Base-by-base conservation (phyloP, 176 grass and related monocot genomes). In the Otatea glauca region DNA sequence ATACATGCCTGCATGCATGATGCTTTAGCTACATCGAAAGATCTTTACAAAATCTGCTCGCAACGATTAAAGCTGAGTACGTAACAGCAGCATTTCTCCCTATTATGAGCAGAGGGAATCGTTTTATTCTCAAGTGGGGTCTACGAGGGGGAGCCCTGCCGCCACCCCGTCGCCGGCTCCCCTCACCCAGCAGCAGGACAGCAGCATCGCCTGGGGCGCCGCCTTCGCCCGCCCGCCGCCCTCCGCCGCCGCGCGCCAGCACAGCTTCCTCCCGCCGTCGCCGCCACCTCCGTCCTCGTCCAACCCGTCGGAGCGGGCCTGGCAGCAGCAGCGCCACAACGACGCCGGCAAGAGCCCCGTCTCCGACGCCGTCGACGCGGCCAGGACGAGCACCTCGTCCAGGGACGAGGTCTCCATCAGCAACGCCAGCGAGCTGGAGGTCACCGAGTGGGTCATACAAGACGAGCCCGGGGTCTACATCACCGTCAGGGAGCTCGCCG, bases 371-470 rank as follows among this genome's bases (percentile, higher is more conserved):
- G 21, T 68, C 3, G 90, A 92, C 12, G 74, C 92, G 25, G 89
- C 92, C 32, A 29, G 92, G 79, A 84, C 88, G 4, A 93, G 88
- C 9, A 91, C 82, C 6, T 86, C 88, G 50, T 91, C 83, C 48
- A 70, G 86, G 72, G 92, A 93, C 68, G 91, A 88, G 75, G 86
- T 83, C 18, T 91, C 92, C 83, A 55, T 94, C 41, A 94, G 92
- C 79, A 94, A 94, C 60, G 92, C 92, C 16, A 94, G 92, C 82
- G 92, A 94, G 79, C 29, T 92, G 60, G 92, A 94, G 81, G 88
- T 70, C 18, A 90, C 90, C 0, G 92, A 94, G 84, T 92, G 92
- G 90, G 76, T 90, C 37, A 82, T 90, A 15, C 90, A 94, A 78
- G 92, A 92, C 75, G 82, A 94, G 78, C 90, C 90, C 35, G 92